Evolutionary conservation across 371 early-diverging fungal genomes (phyloP).

Genomic region (Apophysomyces variabilis): DNA sequence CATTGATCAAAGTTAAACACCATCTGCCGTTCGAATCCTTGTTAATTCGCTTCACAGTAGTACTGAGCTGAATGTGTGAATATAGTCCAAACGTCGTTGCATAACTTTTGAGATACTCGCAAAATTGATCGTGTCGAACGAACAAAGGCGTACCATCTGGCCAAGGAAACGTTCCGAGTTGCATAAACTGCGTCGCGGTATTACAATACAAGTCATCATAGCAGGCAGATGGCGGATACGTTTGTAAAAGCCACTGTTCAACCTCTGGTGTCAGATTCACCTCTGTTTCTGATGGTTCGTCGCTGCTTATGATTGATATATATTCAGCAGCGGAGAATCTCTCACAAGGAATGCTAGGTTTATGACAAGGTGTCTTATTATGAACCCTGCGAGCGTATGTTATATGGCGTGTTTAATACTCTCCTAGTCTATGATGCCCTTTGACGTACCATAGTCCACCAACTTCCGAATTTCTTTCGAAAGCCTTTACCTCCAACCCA

Average conservation of each 20-base stretch:
- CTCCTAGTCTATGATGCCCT: neutral
- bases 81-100: conserved; percentile 27
- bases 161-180: conserved; percentile 24
- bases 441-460: conserved; percentile 42
- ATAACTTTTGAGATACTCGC: conserved; percentile 36
- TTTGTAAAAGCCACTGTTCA: conserved; percentile 25
- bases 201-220: conserved; percentile 23
- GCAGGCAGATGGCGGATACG: conserved; percentile 19
- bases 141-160: conserved; percentile 35
- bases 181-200: conserved; percentile 23
- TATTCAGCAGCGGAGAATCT: conserved; percentile 23
- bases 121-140: conserved; percentile 29
- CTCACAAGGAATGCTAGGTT: conserved; percentile 27
- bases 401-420: too few relatives aligned
- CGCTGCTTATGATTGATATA: neutral
- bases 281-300: neutral
- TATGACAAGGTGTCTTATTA: conserved; percentile 22
- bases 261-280: conserved; percentile 22
- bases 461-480: conserved; percentile 31
- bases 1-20: conserved; percentile 11
- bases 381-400: conserved; percentile 15
- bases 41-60: conserved; percentile 32
- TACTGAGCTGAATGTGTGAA: conserved; percentile 33
- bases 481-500: conserved; percentile 37
- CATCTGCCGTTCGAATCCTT: conserved; percentile 21